A percentile compares a stretch with the other conserved stretches of the same genome.
phyloP scores from a whole-genome alignment of 2,329 filamentous ascomycete species.

The Taxawa tesnikishii region DNA sequence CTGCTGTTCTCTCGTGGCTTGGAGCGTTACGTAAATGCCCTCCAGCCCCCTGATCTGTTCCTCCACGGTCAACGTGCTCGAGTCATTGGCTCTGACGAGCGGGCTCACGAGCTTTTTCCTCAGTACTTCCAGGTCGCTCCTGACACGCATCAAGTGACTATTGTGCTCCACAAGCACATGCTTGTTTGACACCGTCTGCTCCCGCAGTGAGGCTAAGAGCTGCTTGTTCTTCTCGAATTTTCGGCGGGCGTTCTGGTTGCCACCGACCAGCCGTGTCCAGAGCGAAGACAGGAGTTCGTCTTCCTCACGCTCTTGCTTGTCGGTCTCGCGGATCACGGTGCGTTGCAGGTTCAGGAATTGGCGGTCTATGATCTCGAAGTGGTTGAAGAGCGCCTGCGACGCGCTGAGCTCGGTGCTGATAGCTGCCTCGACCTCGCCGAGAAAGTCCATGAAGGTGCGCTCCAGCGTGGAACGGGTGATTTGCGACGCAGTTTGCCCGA shows the following conservation, averaged over 20 bases:
- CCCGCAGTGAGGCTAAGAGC: conserved; percentile 65
- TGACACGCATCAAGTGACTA: conserved; percentile 67
- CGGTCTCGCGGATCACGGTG: conserved; percentile 71
- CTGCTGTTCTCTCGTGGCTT: conserved; percentile 62
- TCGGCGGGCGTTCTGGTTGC: conserved; percentile 59
- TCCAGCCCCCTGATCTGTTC: conserved; percentile 77
- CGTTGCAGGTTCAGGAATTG: conserved; percentile 84
- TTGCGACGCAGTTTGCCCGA: conserved; percentile 71
- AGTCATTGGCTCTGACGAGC: conserved; percentile 58
- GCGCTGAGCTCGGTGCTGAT: conserved; percentile 76
- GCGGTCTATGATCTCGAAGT: conserved; percentile 86
- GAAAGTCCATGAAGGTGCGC: conserved; percentile 77
- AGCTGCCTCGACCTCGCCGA: conserved; percentile 76
- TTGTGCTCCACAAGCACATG: conserved; percentile 78
- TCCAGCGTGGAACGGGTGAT: conserved; percentile 70
- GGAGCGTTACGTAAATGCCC: conserved; percentile 66
- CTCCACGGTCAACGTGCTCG: conserved; percentile 61
- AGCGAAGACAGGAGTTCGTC: conserved; percentile 71
- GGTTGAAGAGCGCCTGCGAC: conserved; percentile 65
- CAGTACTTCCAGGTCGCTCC: conserved; percentile 76
- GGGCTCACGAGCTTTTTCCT: conserved; percentile 74
- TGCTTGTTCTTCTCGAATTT: conserved; percentile 88
- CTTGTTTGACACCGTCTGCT: conserved; percentile 79
- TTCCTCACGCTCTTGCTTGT: conserved; percentile 67
- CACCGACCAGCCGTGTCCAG: conserved; percentile 75